Conservation (phyloP, 1,284 basidiomycete species). For the Neolentinus lepideus region DNA sequence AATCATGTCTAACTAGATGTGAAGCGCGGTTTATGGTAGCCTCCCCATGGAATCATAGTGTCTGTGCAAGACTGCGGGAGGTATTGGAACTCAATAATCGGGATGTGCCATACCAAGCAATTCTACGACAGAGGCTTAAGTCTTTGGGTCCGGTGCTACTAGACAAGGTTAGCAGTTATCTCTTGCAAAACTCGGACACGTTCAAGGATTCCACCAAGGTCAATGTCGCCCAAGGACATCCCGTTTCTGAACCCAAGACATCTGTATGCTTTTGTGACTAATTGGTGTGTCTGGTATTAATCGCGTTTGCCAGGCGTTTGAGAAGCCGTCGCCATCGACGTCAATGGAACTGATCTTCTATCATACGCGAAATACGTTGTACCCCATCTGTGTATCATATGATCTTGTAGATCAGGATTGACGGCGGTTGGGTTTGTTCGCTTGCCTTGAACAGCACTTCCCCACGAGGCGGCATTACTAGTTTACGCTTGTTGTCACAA, state of each 20-base stretch:
- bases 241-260: too few species aligned
- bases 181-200: too few species aligned
- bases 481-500: too few species aligned
- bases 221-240: too few species aligned
- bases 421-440: background rate
- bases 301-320: background rate
- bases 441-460: too few species aligned
- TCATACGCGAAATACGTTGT: background rate
- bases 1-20: background rate
- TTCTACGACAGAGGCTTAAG: background rate
- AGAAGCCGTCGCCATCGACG: background rate
- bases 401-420: background rate
- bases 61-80: slow-evolving; percentile 24
- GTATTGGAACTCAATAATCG: slow-evolving; percentile 8
- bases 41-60: slow-evolving; percentile 20
- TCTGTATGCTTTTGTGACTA: too few species aligned
- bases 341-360: background rate
- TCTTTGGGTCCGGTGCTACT: background rate
- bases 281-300: background rate
- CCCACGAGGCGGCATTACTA: too few species aligned
- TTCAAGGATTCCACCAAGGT: too few species aligned
- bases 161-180: background rate
- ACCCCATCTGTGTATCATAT: background rate
- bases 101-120: background rate
- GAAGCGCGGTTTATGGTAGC: slow-evolving; percentile 25